Conservation (phyloP, 768 basidiomycete species). For the Cystobasidium ongulense region DNA sequence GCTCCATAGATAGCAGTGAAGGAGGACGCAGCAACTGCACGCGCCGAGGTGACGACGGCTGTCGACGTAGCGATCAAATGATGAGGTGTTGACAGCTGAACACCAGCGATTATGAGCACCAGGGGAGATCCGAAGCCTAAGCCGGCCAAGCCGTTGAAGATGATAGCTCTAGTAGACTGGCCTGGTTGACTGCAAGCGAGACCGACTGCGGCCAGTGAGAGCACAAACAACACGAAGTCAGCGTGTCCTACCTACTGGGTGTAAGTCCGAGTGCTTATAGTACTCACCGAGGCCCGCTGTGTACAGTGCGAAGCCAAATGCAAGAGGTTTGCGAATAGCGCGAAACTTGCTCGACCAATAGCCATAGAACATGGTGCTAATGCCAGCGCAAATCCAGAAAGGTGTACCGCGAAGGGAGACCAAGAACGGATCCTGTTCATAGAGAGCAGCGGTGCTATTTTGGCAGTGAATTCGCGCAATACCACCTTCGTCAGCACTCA, state of each 20-base stretch:
- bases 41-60: background rate
- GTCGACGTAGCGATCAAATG: background rate
- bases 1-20: background rate
- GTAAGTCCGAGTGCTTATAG: too few relatives aligned
- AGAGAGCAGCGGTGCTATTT: background rate
- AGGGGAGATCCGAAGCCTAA: background rate
- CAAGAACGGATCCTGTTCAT: background rate
- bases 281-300: background rate
- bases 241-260: too few relatives aligned
- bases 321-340: background rate
- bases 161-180: background rate
- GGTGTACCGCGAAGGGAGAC: background rate
- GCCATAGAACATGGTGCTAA: background rate
- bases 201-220: background rate
- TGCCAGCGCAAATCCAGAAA: background rate
- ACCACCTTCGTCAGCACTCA: background rate
- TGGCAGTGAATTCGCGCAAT: background rate
- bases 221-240: background rate
- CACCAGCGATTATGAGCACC: background rate
- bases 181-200: background rate
- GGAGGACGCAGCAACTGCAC: background rate
- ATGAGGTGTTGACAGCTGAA: background rate
- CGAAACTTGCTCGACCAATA: background rate
- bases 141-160: background rate
- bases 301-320: background rate